Percentiles rank a stretch among this genome's conserved stretches.
Evolutionary conservation across 2,329 filamentous ascomycete genomes (phyloP).

Genomic region (Colletotrichum noveboracense): DNA sequence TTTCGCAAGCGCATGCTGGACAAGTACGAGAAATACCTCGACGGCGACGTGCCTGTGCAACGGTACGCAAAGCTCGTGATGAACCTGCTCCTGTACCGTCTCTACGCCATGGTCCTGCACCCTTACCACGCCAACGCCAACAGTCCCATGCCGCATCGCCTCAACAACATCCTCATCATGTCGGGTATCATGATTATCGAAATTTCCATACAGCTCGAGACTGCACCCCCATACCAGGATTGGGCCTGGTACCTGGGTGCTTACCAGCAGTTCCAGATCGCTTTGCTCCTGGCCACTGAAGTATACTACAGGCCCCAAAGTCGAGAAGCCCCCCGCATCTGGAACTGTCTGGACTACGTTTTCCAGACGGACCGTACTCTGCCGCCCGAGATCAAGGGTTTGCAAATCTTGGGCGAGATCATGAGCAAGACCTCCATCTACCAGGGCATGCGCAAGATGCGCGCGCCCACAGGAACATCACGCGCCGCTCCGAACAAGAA

Average conservation of each 20-base stretch:
- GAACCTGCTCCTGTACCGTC: constrained; percentile 64
- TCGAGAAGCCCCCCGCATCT: constrained; percentile 68
- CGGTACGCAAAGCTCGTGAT: constrained; percentile 68
- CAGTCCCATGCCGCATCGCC: constrained; percentile 60
- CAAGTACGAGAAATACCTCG: constrained; percentile 69
- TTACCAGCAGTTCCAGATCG: constrained; percentile 75
- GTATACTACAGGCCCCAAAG: constrained; percentile 64
- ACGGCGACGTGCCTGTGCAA: constrained; percentile 65
- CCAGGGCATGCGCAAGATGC: constrained; percentile 61
- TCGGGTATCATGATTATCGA: constrained; percentile 59
- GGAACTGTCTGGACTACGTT: constrained; percentile 74
- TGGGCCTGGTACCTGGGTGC: constrained; percentile 78
- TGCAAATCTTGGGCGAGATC: constrained; percentile 67
- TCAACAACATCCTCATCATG: constrained; percentile 68
- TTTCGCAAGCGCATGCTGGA: constrained; percentile 69
- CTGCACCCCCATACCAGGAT: constrained; percentile 47
- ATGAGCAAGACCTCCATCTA: constrained; percentile 65
- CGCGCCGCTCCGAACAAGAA: constrained; percentile 40
- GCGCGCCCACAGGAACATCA: constrained; percentile 53
- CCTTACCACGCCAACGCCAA: constrained; percentile 62
- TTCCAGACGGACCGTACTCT: constrained; percentile 64
- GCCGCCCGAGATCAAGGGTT: constrained; percentile 60
- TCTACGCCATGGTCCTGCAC: constrained; percentile 72
- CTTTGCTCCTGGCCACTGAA: constrained; percentile 72
- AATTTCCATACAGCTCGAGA: constrained; percentile 52